phyloP scores from a whole-genome alignment of 768 basidiomycete species.

The Boletus reticuloceps region DNA sequence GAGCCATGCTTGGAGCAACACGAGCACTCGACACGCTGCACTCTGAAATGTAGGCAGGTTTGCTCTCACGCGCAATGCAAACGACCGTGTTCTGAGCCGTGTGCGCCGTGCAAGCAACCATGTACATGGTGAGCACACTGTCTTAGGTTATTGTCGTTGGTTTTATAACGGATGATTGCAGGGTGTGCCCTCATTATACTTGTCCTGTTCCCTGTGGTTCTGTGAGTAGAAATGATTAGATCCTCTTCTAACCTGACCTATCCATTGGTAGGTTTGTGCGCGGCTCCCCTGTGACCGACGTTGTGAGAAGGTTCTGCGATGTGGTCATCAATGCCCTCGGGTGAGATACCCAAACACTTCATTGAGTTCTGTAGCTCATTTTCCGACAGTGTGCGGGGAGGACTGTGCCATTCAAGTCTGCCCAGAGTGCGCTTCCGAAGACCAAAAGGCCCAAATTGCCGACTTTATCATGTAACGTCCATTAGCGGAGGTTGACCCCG shows the following conservation, averaged over 20 bases:
- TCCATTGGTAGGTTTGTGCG: slow-evolving; percentile 49
- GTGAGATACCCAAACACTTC: slow-evolving; percentile 32
- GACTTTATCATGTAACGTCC: slow-evolving; percentile 56
- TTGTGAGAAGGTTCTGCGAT: slow-evolving; percentile 47
- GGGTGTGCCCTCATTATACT: slow-evolving; percentile 50
- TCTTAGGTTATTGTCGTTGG: background rate
- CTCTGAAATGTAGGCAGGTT: slow-evolving; percentile 46
- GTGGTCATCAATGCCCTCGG: slow-evolving; percentile 67
- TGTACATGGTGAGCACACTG: slow-evolving; percentile 48
- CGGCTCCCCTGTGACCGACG: slow-evolving; percentile 61
- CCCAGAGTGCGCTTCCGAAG: slow-evolving; percentile 43
- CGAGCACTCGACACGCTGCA: slow-evolving; percentile 47
- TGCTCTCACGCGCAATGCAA: slow-evolving; percentile 54
- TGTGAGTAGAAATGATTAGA: slow-evolving; percentile 37
- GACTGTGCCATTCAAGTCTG: slow-evolving; percentile 56
- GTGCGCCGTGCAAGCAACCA: slow-evolving; percentile 59
- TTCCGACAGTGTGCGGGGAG: slow-evolving; percentile 61
- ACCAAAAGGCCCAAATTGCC: slow-evolving; percentile 43
- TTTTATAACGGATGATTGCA: slow-evolving; percentile 17
- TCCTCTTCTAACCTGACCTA: background rate
- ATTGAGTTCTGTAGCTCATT: background rate
- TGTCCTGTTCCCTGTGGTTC: slow-evolving; percentile 71
- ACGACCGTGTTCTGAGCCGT: slow-evolving; percentile 47
- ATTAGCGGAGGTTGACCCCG: slow-evolving; percentile 46
- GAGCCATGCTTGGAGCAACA: slow-evolving; percentile 49